Evolutionary conservation across 345 rosid genomes (phyloP).

Genomic region (Ceriops tagal): DNA sequence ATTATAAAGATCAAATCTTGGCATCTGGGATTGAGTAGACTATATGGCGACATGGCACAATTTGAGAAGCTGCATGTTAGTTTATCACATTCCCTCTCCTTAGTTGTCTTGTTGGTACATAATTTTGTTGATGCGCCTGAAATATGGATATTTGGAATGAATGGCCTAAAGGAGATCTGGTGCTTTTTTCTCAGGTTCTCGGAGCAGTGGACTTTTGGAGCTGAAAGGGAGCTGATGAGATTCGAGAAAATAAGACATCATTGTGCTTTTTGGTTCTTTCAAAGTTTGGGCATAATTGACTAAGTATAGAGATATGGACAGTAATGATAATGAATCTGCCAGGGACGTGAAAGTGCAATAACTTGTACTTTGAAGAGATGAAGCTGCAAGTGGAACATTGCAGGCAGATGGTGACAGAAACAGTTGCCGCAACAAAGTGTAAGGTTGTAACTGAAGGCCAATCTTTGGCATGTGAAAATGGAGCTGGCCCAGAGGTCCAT

Average conservation of each 20-base stretch:
- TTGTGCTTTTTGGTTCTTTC: not conserved
- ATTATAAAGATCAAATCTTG: too few species aligned
- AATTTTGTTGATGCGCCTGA: not conserved
- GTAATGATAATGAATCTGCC: too few species aligned
- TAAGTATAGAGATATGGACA: too few species aligned
- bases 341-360: too few species aligned
- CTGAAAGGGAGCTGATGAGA: constrained; percentile 59
- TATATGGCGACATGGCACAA: not conserved
- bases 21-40: too few species aligned
- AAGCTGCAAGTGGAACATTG: constrained; percentile 53
- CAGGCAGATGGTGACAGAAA: constrained; percentile 46
- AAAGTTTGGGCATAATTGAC: too few species aligned
- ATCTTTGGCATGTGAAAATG: constrained; percentile 40
- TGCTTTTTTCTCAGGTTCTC: constrained; percentile 45
- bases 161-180: not conserved
- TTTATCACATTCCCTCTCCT: not conserved
- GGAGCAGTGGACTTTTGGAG: constrained; percentile 59
- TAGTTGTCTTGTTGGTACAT: not conserved
- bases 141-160: not conserved
- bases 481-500: constrained; percentile 21
- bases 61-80: not conserved
- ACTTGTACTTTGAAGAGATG: constrained; percentile 40
- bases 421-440: constrained; percentile 22
- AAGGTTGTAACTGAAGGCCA: constrained; percentile 30
- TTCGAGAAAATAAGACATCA: constrained; percentile 57